Evolutionary conservation across 192 early-diverging fungal genomes (phyloP), one percentile per base, ranked within the genome.

Genomic region (Entomortierella chlamydospora): DNA sequence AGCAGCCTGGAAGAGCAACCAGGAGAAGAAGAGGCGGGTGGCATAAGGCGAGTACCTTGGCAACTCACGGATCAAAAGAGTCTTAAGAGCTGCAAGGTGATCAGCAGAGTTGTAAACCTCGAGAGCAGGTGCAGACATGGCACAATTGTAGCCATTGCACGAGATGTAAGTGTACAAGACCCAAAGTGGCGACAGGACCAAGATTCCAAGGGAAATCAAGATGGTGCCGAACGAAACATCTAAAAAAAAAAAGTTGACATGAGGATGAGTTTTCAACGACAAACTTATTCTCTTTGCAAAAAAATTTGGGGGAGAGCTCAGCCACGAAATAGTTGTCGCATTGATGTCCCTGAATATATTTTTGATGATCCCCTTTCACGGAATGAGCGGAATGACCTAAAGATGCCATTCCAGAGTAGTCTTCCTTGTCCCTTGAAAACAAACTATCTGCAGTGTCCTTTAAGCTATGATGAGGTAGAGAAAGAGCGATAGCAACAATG

Each of bases 1-100:
- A 15, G 84, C 62, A 47, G 83, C 91, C 73, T 94, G 92, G 86
- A 94, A 91, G 50, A 67, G 25, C 59, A 94, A 65, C 93, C 93
- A 94, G 31, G 73, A 74, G 67, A 85, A 83, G 74, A 83, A 90
- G 60, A 94, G 80, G 39, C 82, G 58, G 56, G 85, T 81, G 13
- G 86, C 91, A 59, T 85, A 67, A 26, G 58, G 68, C 25, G 87
- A 82, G 61, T 70, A 82, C 4, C 57, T 68, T n/a, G 88, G 87
- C 12, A 84, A 28, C 63, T 91, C 70, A 12, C 78, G 57, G 25
- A 73, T 30, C 18, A 86, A 54, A 8, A 77, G 51, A 0, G 65
- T 29, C 29, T 78, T 56, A 18, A 87, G 52, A 22, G 82, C 84
- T 23, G 63, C 64, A 43, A 80, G 28, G 13, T 71, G 47, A 37